phyloP scores from a whole-genome alignment of 2,329 filamentous ascomycete species.

The Didymella lethalis region DNA sequence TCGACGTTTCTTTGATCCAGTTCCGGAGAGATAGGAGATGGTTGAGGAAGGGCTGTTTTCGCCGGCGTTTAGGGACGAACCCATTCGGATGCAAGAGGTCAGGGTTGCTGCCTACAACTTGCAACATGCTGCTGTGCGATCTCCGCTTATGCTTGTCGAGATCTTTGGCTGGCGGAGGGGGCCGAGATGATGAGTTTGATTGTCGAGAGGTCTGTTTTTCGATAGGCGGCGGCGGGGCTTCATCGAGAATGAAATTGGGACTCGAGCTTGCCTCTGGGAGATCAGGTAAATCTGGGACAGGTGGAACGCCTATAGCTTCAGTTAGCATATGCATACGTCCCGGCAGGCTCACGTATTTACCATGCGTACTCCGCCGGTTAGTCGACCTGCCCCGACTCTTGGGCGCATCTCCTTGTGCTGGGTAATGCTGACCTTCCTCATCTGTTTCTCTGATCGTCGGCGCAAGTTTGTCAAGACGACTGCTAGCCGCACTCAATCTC shows the following conservation, averaged over 20 bases:
- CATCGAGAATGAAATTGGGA: constrained; percentile 50
- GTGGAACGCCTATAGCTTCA: constrained; percentile 46
- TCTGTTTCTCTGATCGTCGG: constrained; percentile 79
- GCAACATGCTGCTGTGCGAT: constrained; percentile 83
- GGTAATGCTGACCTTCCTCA: constrained; percentile 69
- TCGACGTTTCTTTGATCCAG: constrained; percentile 71
- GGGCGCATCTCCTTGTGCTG: constrained; percentile 63
- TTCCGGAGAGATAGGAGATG: constrained; percentile 74
- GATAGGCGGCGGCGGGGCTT: constrained; percentile 73
- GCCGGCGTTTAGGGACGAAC: constrained; percentile 64
- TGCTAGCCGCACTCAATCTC: constrained; percentile 87
- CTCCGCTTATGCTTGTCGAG: constrained; percentile 62
- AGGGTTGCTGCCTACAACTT: constrained; percentile 77
- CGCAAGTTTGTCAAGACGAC: constrained; percentile 81
- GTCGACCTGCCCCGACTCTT: constrained; percentile 79
- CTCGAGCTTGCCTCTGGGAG: constrained; percentile 68
- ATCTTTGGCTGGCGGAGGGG: constrained; percentile 87
- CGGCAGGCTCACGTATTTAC: constrained; percentile 30
- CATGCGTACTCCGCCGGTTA: constrained; percentile 68
- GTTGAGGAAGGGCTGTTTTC: constrained; percentile 69
- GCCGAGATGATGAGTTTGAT: constrained; percentile 78
- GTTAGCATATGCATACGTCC: constrained; percentile 41
- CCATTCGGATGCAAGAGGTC: constrained; percentile 66
- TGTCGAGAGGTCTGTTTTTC: constrained; percentile 82
- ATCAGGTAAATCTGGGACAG: constrained; percentile 74